Conservation (phyloP, 495 filamentous ascomycete species). For the Lasiosphaeris hirsuta region DNA sequence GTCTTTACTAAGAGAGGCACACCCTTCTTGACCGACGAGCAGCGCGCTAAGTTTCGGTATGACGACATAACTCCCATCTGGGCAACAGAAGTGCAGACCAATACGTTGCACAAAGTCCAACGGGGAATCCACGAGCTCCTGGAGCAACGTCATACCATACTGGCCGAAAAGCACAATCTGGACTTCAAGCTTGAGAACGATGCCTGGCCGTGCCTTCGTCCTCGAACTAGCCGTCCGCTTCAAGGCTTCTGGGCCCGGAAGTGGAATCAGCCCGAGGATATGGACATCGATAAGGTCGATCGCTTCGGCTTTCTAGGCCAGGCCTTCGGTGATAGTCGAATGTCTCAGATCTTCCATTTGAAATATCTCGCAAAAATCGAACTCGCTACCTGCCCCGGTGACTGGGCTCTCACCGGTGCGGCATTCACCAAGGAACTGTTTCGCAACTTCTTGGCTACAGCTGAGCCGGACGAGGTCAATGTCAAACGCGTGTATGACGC, state of each 20-base stretch:
- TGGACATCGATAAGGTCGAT: not conserved
- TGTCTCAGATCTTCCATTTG: slow-evolving; percentile 36
- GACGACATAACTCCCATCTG: slow-evolving; percentile 25
- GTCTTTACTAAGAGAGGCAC: slow-evolving; percentile 19
- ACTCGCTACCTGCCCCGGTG: slow-evolving; percentile 27
- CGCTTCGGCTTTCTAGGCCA: slow-evolving; percentile 31
- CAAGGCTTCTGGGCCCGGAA: slow-evolving; percentile 22
- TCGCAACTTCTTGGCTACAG: slow-evolving; percentile 6
- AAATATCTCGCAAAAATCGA: slow-evolving; percentile 32
- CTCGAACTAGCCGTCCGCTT: slow-evolving; percentile 18
- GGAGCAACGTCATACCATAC: slow-evolving; percentile 14
- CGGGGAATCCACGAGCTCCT: slow-evolving; percentile 22
- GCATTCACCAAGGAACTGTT: slow-evolving; percentile 20
- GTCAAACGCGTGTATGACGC: slow-evolving; percentile 34
- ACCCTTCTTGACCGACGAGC: slow-evolving; percentile 22
- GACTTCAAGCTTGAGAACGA: slow-evolving; percentile 4
- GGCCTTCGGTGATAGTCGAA: slow-evolving; percentile 33
- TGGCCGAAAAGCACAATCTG: slow-evolving; percentile 12
- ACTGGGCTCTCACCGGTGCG: slow-evolving; percentile 26
- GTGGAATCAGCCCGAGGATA: slow-evolving; percentile 11
- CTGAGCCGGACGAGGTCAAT: slow-evolving; percentile 10
- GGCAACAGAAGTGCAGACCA: slow-evolving; percentile 15
- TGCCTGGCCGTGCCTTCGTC: slow-evolving; percentile 11
- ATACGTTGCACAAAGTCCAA: slow-evolving; percentile 19
- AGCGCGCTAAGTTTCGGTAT: slow-evolving; percentile 19